Conservation (phyloP, 805 yeast genomes). For the Henningerozyma blattae region DNA sequence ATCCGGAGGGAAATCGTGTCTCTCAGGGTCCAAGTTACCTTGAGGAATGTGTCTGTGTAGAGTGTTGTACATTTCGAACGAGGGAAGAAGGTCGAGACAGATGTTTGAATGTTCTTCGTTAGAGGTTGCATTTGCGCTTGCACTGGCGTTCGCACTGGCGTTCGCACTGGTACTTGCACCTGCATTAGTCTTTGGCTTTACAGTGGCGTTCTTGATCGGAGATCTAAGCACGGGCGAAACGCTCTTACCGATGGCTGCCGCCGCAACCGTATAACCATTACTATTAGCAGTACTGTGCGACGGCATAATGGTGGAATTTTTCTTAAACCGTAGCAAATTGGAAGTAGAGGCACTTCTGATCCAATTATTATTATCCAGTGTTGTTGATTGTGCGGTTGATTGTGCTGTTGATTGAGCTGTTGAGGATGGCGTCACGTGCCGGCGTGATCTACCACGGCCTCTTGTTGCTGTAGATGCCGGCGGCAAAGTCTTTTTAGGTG, state of each 20-base stretch:
- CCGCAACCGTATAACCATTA: neutral
- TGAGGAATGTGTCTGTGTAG: slow-evolving; percentile 30
- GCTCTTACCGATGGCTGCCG: no score
- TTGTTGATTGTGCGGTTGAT: no score
- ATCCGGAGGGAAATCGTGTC: slow-evolving; percentile 25
- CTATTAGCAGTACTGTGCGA: neutral
- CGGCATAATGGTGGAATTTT: neutral
- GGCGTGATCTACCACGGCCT: no score
- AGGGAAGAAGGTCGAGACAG: slow-evolving; percentile 47
- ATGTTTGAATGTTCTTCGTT: slow-evolving; percentile 5
- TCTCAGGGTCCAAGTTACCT: slow-evolving; percentile 25
- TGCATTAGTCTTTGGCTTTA: neutral
- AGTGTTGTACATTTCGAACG: slow-evolving; percentile 55
- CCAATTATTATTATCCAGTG: no score
- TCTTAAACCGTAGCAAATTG: slow-evolving; percentile 5
- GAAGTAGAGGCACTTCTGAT: slow-evolving; percentile 19
- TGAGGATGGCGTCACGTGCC: no score
- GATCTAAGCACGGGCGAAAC: no score
- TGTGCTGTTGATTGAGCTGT: no score
- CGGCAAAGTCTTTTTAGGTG: no score
- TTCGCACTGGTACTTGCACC: neutral
- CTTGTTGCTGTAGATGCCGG: no score
- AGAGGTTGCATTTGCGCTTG: neutral
- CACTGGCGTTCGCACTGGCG: slow-evolving; percentile 1
- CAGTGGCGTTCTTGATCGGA: neutral